Base-by-base conservation (phyloP, 2,329 filamentous ascomycete species). In the Colletotrichum graminicola region DNA sequence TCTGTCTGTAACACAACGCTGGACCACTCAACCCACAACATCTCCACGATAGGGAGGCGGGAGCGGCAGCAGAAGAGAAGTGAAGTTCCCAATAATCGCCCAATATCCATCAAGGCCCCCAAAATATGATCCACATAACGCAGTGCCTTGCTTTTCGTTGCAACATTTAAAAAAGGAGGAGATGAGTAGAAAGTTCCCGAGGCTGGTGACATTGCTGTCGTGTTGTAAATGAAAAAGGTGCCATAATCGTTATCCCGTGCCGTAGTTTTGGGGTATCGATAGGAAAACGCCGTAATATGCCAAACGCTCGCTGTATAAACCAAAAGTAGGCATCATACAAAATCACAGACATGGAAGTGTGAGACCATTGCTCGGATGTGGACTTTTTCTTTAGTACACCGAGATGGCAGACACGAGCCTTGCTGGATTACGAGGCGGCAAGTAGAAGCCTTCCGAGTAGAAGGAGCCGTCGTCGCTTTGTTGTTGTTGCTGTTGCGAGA, bases 401-500 rank as follows among this genome's bases (percentile, higher is more conserved):
- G 86, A 85, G 81, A 90, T 88, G 77, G 86, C 80, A 65, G 87
- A 85, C 73, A 88, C 84, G 74, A 89, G 76, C 73, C 86, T 82
- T 72, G 84, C 80, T 29, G 87, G 82, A 76, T 85, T 87, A 76
- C 85, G 83, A 54, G 84, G 80, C 73, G 86, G 84, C 74, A 88
- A 79, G 79, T 88, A 90, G 80, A 84, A 88, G 71, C 84, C 85
- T 71, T 87, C 84, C 69, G 83, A 82, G 79, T 86, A 88, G 78
- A 86, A 84, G 75, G 78, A 77, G 74, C 70, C 75, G 73, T 68
- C 76, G 78, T 78, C 75, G 81, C 80, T 70, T 82, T 84, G 80
- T 74, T 82, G 77, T 77, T 82, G 81, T 74, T 83, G 77, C 77
- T 82, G 81, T 68, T 78, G 78, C 64, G 68, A 67, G 75, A 80